phyloP scores from a whole-genome alignment of 2,329 filamentous ascomycete genomes.

The Akanthomyces dipterigenus region DNA sequence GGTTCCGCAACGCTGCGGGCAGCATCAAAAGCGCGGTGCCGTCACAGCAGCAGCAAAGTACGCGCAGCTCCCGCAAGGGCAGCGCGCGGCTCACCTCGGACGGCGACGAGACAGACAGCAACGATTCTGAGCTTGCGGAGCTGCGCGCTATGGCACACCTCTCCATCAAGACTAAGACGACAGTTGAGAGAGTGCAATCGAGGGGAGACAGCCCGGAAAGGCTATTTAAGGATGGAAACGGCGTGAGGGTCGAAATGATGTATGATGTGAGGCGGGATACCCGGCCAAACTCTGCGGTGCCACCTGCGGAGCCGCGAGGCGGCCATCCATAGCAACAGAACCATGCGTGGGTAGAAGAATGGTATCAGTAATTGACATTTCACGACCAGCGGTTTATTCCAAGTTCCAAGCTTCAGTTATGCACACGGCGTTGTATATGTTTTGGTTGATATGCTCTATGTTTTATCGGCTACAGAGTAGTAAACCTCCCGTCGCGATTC shows the following conservation, averaged over 20 bases:
- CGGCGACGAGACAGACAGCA: not conserved
- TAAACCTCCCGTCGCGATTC: not conserved
- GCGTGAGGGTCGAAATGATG: constrained; percentile 15
- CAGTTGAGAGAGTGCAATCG: constrained; percentile 10
- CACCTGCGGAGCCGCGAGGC: not conserved
- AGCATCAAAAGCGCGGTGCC: constrained; percentile 1
- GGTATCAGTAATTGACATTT: not conserved
- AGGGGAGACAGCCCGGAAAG: constrained; percentile 11
- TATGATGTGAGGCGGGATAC: constrained; percentile 15
- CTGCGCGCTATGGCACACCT: constrained; percentile 12
- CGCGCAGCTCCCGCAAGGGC: constrained; percentile 2
- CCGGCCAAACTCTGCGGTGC: constrained; percentile 12
- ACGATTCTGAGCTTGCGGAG: constrained; percentile 12
- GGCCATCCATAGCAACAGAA: not conserved
- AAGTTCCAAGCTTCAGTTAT: not conserved
- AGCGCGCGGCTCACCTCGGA: constrained; percentile 6
- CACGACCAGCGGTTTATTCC: not conserved
- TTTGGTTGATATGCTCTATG: not conserved
- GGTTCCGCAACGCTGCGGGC: constrained; percentile 8
- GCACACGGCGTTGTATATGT: not conserved
- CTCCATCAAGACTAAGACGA: constrained; percentile 15
- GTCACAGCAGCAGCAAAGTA: not conserved
- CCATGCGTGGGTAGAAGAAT: not conserved
- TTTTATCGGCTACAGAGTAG: not conserved
- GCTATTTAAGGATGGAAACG: constrained; percentile 12